Evolutionary conservation across 805 yeast genomes (phyloP), one percentile per base, ranked within the genome.

Genomic region (Candida saitoana): DNA sequence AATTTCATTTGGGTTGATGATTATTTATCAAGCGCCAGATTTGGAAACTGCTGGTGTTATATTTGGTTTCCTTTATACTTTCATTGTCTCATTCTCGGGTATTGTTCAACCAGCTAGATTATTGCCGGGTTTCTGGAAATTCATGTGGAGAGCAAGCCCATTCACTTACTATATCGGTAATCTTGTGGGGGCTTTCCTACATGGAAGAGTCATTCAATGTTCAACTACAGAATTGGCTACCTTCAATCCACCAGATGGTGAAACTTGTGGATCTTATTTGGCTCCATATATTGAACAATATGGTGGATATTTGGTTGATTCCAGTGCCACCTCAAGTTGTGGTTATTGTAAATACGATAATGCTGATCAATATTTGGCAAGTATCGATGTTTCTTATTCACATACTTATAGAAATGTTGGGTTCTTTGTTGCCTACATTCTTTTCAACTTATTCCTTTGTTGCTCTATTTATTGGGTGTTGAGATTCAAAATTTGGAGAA

Each of bases 71-170:
- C 60, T 77, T 46, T 74, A 78, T 57, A 66, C 82, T 27, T 74
- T 84, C 56, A 60, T 76, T 52, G 71, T 83, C 43, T 66, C 81
- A 17, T 84, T 85, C 66, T 73, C 85, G 59, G 88, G 90, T 66
- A 82, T 83, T 43, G 67, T 81, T 45, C 87, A 81, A 54, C 77
- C 80, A 14, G 63, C 63, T 5, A 32, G 46, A 2, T 62, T 70
- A 40, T 74, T 85, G 81, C 93, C 95, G 9, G 80, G 86, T 1
- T 87, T 87, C 69, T 87, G 95, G 95, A 79, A 76, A 36, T 87
- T 84, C 59, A 84, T 87, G 89, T 82, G 84, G 76, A 76, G 84
- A 50, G 72, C 71, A 16, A 81, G 87, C 18, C 95, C 85, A 7
- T 74, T 75, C 62, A 84, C 91, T 1, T 87, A 87, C 56, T 77